Conservation (phyloP, 2,329 filamentous ascomycete genomes). For the Alternaria burnsii region DNA sequence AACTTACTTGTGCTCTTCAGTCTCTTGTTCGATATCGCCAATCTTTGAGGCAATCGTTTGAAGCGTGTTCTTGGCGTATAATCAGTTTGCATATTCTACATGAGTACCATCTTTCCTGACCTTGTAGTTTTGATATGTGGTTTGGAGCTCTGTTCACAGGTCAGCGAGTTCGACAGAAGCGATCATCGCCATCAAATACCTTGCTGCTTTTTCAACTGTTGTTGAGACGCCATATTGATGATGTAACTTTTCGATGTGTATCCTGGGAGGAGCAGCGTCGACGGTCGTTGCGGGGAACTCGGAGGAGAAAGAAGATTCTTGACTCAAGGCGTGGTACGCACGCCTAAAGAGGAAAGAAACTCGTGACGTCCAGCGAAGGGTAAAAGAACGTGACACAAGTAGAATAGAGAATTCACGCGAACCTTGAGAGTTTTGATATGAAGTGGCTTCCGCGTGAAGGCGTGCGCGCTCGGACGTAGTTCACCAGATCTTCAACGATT, state of each 20-base stretch:
- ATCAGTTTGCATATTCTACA: neutral
- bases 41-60: conserved; percentile 97
- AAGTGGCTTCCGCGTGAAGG: conserved; percentile 12
- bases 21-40: conserved; percentile 95
- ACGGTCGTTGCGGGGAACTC: conserved; percentile 30
- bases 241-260: neutral
- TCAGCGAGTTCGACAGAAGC: conserved; percentile 15
- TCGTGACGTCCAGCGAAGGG: conserved; percentile 24
- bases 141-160: conserved; percentile 72
- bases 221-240: conserved; percentile 58
- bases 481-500: conserved; percentile 38
- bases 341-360: neutral
- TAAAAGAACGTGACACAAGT: conserved; percentile 3
- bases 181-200: conserved; percentile 56
- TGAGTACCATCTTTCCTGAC: neutral
- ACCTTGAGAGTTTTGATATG: neutral
- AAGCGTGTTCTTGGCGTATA: conserved; percentile 62
- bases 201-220: conserved; percentile 76
- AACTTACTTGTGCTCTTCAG: conserved; percentile 95
- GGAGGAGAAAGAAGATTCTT: conserved; percentile 25
- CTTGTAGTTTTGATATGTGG: conserved; percentile 79
- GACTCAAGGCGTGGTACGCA: neutral
- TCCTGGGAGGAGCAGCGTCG: neutral
- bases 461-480: conserved; percentile 34
- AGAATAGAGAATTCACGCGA: neutral